Evolutionary conservation across 768 basidiomycete species (phyloP).

Genomic region (Mrakia frigida): DNA sequence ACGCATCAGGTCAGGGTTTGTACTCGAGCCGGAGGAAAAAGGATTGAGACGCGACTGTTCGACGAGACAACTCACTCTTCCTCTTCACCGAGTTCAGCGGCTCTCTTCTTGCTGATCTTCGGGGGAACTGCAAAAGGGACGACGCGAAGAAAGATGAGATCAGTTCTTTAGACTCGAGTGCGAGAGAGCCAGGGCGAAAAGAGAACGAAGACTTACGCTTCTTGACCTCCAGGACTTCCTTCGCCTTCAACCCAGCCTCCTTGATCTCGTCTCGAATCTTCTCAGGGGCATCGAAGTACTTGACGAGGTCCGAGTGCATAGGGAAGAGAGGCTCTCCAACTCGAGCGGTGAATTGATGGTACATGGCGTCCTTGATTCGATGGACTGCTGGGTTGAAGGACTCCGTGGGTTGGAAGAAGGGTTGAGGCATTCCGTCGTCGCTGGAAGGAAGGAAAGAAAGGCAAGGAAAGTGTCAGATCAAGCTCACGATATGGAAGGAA

Average conservation of each 20-base stretch:
- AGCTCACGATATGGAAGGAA: neutral
- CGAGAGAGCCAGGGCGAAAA: too few relatives aligned
- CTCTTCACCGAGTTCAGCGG: slow-evolving; percentile 46
- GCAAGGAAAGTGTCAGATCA: too few relatives aligned
- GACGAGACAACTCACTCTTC: slow-evolving; percentile 37
- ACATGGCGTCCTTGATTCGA: slow-evolving; percentile 85
- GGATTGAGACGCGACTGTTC: neutral
- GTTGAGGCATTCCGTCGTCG: slow-evolving; percentile 40
- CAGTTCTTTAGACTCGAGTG: too few relatives aligned
- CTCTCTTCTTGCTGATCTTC: slow-evolving; percentile 55
- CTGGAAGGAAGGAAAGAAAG: neutral
- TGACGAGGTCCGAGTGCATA: slow-evolving; percentile 75
- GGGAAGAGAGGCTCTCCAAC: slow-evolving; percentile 68
- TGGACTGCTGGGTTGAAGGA: slow-evolving; percentile 89
- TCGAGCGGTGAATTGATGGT: slow-evolving; percentile 69
- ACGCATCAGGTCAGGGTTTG: slow-evolving; percentile 56
- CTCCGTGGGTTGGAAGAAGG: slow-evolving; percentile 71
- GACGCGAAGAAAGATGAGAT: slow-evolving; percentile 15
- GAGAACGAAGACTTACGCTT: slow-evolving; percentile 52
- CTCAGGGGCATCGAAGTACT: slow-evolving; percentile 75
- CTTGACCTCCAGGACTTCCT: slow-evolving; percentile 66
- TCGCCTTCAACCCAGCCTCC: slow-evolving; percentile 58
- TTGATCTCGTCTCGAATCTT: slow-evolving; percentile 60
- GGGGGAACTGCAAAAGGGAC: neutral
- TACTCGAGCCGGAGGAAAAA: slow-evolving; percentile 51